These are phyloP conservation scores for Hypoxylon subgilvum DNA, from an alignment of 495 filamentous ascomycete genomes.

Conservation along the genomic window DNA sequence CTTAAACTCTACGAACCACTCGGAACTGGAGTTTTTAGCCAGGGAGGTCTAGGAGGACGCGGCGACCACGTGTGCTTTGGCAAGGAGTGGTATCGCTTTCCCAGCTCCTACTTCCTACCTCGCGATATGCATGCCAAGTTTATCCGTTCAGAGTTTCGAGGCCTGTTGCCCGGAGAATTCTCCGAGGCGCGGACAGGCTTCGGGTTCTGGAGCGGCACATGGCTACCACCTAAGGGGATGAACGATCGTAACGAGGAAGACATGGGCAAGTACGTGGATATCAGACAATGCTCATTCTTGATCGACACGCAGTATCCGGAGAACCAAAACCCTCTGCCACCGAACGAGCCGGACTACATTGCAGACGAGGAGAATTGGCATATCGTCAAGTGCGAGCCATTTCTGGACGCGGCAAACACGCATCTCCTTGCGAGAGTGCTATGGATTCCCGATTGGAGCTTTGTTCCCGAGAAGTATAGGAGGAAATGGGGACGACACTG, in stretches of 20 bases:
- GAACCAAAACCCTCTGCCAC: slow-evolving; percentile 44
- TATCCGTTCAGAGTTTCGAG: slow-evolving; percentile 85
- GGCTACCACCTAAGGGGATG: slow-evolving; percentile 81
- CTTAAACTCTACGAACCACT: slow-evolving; percentile 71
- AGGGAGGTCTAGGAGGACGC: slow-evolving; percentile 51
- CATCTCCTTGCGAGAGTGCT: slow-evolving; percentile 74
- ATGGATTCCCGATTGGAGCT: slow-evolving; percentile 78
- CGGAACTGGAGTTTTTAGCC: slow-evolving; percentile 54
- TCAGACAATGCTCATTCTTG: slow-evolving; percentile 78
- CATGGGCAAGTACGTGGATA: slow-evolving; percentile 79
- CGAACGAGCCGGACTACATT: slow-evolving; percentile 77
- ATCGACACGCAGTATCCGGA: slow-evolving; percentile 84
- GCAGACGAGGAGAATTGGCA: slow-evolving; percentile 76
- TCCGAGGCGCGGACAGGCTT: slow-evolving; percentile 66
- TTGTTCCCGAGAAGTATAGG: slow-evolving; percentile 71
- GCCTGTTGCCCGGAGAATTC: slow-evolving; percentile 91
- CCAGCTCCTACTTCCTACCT: slow-evolving; percentile 89
- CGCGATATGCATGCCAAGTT: slow-evolving; percentile 80
- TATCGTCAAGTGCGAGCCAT: slow-evolving; percentile 70
- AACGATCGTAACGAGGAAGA: slow-evolving; percentile 94
- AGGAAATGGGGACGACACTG: slow-evolving; percentile 86
- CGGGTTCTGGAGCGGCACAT: slow-evolving; percentile 76
- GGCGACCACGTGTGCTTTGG: slow-evolving; percentile 85
- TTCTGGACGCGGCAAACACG: slow-evolving; percentile 81
- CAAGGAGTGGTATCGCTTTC: slow-evolving; percentile 99